These are phyloP conservation scores for Coemansia furcata DNA, from an alignment of 192 early-diverging fungal species.

Conservation along the genomic window DNA sequence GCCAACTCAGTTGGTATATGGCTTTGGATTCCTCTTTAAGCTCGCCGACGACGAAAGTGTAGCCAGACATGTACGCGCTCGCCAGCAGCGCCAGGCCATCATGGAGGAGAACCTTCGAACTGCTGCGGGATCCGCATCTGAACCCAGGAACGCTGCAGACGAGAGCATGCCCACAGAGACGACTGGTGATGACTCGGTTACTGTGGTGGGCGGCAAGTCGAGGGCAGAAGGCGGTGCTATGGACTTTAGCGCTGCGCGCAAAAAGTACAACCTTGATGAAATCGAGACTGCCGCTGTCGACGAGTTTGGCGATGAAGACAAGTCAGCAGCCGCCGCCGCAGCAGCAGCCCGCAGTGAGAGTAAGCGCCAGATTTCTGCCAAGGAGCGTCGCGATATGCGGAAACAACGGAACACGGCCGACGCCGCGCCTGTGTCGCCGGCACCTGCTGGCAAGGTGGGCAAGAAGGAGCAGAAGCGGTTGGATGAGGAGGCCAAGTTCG, in stretches of 20 bases:
- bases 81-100: slow-evolving; percentile 54
- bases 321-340: not conserved
- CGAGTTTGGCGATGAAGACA: slow-evolving; percentile 12
- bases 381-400: slow-evolving; percentile 79
- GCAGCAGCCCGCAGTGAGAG: not conserved
- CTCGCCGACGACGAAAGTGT: slow-evolving; percentile 77
- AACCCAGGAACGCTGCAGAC: not conserved
- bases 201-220: slow-evolving; percentile 5
- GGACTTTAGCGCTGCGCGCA: slow-evolving; percentile 40
- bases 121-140: not conserved
- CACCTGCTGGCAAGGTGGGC: slow-evolving; percentile 14
- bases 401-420: slow-evolving; percentile 51
- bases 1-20: slow-evolving; percentile 90
- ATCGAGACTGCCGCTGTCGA: slow-evolving; percentile 39
- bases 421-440: not conserved
- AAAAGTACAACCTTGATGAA: slow-evolving; percentile 56
- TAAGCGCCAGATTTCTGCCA: slow-evolving; percentile 67
- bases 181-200: slow-evolving; percentile 4
- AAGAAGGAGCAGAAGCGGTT: slow-evolving; percentile 41
- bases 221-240: not conserved
- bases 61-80: slow-evolving; percentile 68
- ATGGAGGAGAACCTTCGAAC: slow-evolving; percentile 32
- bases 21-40: slow-evolving; percentile 92
- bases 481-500: slow-evolving; percentile 35
- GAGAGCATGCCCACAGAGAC: not conserved